Base-by-base conservation (phyloP, 345 rosid species). In the Hibiscus mutabilis region DNA sequence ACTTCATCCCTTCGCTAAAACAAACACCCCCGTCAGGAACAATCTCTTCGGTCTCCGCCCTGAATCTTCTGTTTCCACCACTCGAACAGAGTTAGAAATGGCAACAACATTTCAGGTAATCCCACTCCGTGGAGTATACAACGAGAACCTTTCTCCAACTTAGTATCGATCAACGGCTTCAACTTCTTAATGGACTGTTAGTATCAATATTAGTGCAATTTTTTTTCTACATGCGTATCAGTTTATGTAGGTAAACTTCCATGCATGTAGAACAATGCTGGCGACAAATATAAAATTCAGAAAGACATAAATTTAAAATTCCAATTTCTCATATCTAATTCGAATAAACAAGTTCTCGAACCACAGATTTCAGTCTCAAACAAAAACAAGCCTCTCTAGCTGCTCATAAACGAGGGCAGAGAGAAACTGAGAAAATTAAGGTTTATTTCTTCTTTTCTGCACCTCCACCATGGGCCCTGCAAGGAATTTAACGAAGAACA, bases 61-160 rank as follows among this genome's bases (percentile, higher is more conserved):
- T 44, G 55, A 37, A 37, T 63, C 47, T 46, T 46, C 25, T 24
- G 55, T 2, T 29, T 68, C 51, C n/a, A 12, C 33, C 37, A 46
- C 21, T 24, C 15, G 3, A 52, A 52, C 44, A 10, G n/a, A n/a
- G 37, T 8, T 12, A 13, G 16, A 8, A 66, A 91, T 95, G 99
- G 99, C 96, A 51, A 95, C 99, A 2, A 89, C 97, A n/a, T 97
- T 92, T 78, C 97, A 89, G 76, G 88, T 92, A 7, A 82, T 89
- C 25, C 97, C 99, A 0, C 75, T 95, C 1, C 80, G 94, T 46
- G 99, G 99, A 47, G 97, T 86, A 24, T 95, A 87, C 92, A 92
- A 88, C 72, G 97, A 92, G 89, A 92, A 90, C 62, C 96, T 97
- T 21, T 79, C 89, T 29, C n/a, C n/a, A n/a, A n/a, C n/a, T n/a